phyloP scores from a whole-genome alignment of 1,139 yeast species.

The Nematodospora anomalae region DNA sequence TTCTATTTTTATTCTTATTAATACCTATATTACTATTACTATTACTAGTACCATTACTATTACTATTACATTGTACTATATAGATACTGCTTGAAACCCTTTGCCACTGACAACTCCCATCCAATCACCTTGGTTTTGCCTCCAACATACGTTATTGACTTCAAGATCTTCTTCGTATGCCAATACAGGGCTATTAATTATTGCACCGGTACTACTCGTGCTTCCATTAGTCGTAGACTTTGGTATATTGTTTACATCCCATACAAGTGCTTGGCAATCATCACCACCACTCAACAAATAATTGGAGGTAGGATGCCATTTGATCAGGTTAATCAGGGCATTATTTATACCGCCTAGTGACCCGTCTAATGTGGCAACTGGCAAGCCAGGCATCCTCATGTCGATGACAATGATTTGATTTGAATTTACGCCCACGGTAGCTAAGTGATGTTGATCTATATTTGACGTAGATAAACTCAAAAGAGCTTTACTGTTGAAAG shows the following conservation, averaged over 20 bases:
- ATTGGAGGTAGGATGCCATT: conserved; percentile 82
- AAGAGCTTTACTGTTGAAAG: conserved; percentile 55
- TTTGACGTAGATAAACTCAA: conserved; percentile 77
- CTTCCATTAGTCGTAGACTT: conserved; percentile 2
- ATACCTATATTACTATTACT: background rate
- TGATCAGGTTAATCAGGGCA: conserved; percentile 64
- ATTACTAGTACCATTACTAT: background rate
- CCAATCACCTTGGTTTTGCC: conserved; percentile 66
- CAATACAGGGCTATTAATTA: conserved; percentile 46
- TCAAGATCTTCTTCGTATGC: conserved; percentile 65
- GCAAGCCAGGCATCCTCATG: conserved; percentile 85
- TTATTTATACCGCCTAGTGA: conserved; percentile 53
- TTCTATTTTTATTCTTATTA: background rate
- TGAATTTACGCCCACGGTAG: conserved; percentile 76
- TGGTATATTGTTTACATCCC: conserved; percentile 60
- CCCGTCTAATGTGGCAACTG: conserved; percentile 66
- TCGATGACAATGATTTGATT: conserved; percentile 71
- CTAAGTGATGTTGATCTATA: conserved; percentile 73
- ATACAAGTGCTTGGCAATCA: conserved; percentile 84
- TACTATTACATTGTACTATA: conserved; percentile 16
- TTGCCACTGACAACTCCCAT: conserved; percentile 79
- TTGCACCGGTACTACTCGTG: conserved; percentile 13
- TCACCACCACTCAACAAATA: conserved; percentile 77
- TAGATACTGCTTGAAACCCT: conserved; percentile 71
- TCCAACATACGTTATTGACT: conserved; percentile 79